These are phyloP conservation scores for Purshia tridentata DNA, from an alignment of 306 rosid genomes.

Conservation along the genomic window DNA sequence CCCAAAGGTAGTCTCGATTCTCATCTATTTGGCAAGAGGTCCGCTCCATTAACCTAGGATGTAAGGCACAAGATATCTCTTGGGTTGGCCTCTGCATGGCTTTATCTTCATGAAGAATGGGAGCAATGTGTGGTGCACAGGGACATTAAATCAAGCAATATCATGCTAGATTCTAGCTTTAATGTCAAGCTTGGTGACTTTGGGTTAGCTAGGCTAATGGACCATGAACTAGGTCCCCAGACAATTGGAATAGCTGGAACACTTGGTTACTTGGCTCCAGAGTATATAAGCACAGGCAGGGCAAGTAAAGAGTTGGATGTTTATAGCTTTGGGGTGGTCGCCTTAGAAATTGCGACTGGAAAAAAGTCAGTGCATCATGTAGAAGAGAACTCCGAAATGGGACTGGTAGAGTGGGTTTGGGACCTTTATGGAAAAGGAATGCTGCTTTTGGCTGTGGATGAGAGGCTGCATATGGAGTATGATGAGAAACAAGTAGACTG, in stretches of 20 bases:
- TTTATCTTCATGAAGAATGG: not conserved
- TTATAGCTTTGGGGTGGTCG: conserved; percentile 3
- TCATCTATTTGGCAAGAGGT: not conserved
- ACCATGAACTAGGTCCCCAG: not conserved
- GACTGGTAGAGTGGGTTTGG: not conserved
- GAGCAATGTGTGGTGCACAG: conserved; percentile 1
- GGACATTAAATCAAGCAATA: not conserved
- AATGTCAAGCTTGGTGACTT: not conserved
- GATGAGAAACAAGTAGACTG: not conserved
- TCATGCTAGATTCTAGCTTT: not conserved
- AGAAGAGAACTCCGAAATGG: not conserved
- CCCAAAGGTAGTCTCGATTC: not conserved
- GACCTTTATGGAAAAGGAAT: not conserved
- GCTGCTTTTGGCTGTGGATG: not conserved
- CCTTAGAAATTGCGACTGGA: not conserved
- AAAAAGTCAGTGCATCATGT: not conserved
- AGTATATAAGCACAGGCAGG: not conserved
- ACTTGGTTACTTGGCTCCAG: not conserved
- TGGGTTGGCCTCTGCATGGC: not conserved
- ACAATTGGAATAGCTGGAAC: not conserved
- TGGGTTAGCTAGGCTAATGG: not conserved
- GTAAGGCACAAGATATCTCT: not conserved
- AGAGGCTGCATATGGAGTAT: not conserved
- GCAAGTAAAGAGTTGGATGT: not conserved
- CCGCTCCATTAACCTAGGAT: not conserved